Evolutionary conservation across 83 land plant genomes (phyloP).

Genomic region (Thuja plicata): DNA sequence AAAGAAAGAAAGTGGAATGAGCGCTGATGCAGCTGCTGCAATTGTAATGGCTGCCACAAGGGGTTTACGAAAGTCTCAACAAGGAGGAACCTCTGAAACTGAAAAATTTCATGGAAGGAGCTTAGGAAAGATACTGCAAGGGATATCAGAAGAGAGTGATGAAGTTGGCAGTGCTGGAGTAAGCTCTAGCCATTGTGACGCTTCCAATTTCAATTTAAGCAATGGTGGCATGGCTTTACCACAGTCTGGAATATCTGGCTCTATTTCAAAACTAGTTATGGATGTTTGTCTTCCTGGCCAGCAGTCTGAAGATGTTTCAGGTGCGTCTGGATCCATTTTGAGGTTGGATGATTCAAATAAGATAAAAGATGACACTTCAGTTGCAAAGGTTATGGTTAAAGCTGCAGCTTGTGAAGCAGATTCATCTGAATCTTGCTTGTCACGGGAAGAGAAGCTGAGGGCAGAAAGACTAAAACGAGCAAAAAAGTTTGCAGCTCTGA

Average conservation of each 20-base stretch:
- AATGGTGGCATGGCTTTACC: slow-evolving; percentile 16
- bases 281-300: slow-evolving; percentile 1
- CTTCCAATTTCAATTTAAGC: neutral
- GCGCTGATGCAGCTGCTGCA: slow-evolving; percentile 71
- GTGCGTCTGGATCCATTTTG: slow-evolving; percentile 6
- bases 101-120: neutral
- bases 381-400: slow-evolving; percentile 57
- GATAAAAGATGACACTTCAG: slow-evolving; percentile 22
- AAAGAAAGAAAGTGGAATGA: slow-evolving; percentile 26
- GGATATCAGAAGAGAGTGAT: slow-evolving; percentile 13
- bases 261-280: slow-evolving; percentile 16
- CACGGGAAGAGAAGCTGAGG: slow-evolving; percentile 73
- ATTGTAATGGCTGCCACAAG: slow-evolving; percentile 75
- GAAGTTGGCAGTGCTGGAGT: slow-evolving; percentile 23
- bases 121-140: slow-evolving; percentile 2
- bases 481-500: slow-evolving; percentile 82
- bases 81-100: neutral
- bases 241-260: slow-evolving; percentile 13
- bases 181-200: neutral
- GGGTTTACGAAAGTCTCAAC: slow-evolving; percentile 38
- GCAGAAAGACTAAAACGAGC: slow-evolving; percentile 89
- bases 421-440: slow-evolving; percentile 59
- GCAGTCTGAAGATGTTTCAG: slow-evolving; percentile 19
- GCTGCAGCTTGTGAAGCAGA: slow-evolving; percentile 68
- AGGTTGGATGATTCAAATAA: slow-evolving; percentile 5